Evolutionary conservation across 1,284 basidiomycete genomes (phyloP), one percentile per base, ranked within the genome.

Genomic region (Leccinum colubrinum): DNA sequence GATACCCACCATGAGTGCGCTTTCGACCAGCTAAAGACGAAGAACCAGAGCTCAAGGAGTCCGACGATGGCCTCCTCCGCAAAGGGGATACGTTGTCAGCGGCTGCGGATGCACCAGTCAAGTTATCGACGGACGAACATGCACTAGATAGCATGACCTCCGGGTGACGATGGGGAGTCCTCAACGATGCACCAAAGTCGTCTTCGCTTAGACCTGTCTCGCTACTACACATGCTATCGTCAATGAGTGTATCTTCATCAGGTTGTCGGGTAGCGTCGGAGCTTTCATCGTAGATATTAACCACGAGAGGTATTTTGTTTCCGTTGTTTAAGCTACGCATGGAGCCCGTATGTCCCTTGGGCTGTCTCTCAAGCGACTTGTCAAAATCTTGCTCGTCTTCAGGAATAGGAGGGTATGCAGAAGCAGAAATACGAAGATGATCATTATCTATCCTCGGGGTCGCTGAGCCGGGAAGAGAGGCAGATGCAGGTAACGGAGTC

Each of bases 141-240:
- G 73, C 65, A 48, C 72, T 73, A n/a, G 78, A 73, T 55, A 60
- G 67, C 6, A 74, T 72, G 50, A 60, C 46, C 58, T 61, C 33
- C 39, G 64, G 57, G 46, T 71, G 67, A 60, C 73, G 72, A 63
- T 78, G 69, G 9, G 89, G 89, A 6, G 89, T 90, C 60, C 79
- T 83, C 62, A 91, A 76, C 0, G 89, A 90, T 39, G 83, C 75
- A 62, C 90, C 80, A 67, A 89, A 87, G 58, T 83, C 82, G 62
- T 89, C 86, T 39, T 80, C 70, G 48, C 67, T 67, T 33, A 76
- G 68, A 55, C 67, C 70, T 25, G 67, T 64, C 52, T 76, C 68
- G 25, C 65, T 70, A 52, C 65, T 65, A 52, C 71, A 70, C 66
- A 70, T 65, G 46, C 70, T 66, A 15, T 70, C 65, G 46, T 68